phyloP scores from a whole-genome alignment of 2,329 filamentous ascomycete genomes.

The Aphanocladium album region DNA sequence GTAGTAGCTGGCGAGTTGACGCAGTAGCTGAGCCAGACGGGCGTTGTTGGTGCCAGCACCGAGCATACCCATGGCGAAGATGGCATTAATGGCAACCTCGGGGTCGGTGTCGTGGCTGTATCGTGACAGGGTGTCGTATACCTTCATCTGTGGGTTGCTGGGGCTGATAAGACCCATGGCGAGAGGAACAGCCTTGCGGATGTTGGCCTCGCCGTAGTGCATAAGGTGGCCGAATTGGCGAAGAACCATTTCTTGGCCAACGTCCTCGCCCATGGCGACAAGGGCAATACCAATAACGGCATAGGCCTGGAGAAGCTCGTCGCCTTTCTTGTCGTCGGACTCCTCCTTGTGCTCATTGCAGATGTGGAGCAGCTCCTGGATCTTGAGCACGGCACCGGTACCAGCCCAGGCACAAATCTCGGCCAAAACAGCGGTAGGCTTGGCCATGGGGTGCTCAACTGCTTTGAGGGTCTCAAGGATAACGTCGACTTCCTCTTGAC shows the following conservation, averaged over 20 bases:
- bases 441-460: slow-evolving; percentile 93
- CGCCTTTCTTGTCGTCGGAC: slow-evolving; percentile 88
- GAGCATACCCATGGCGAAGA: slow-evolving; percentile 97
- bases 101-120: slow-evolving; percentile 99
- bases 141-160: slow-evolving; percentile 99
- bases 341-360: slow-evolving; percentile 98
- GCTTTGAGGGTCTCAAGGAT: slow-evolving; percentile 95
- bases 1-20: slow-evolving; percentile 96
- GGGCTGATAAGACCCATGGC: slow-evolving; percentile 96
- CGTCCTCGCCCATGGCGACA: slow-evolving; percentile 96
- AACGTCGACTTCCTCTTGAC: slow-evolving; percentile 98
- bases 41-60: slow-evolving; percentile 98
- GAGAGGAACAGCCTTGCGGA: slow-evolving; percentile 89
- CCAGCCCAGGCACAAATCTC: slow-evolving; percentile 98
- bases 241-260: slow-evolving; percentile 97
- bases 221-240: slow-evolving; percentile 97
- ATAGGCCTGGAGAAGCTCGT: slow-evolving; percentile 92
- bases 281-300: slow-evolving; percentile 90
- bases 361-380: slow-evolving; percentile 94
- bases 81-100: slow-evolving; percentile 96
- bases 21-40: slow-evolving; percentile 84
- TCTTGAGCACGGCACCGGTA: slow-evolving; percentile 92
- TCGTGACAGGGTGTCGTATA: slow-evolving; percentile 94
- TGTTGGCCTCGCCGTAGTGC: slow-evolving; percentile 98
- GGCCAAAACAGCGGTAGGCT: slow-evolving; percentile 88